Evolutionary conservation across 495 filamentous ascomycete genomes (phyloP).

Genomic region (Podospora appendiculata): DNA sequence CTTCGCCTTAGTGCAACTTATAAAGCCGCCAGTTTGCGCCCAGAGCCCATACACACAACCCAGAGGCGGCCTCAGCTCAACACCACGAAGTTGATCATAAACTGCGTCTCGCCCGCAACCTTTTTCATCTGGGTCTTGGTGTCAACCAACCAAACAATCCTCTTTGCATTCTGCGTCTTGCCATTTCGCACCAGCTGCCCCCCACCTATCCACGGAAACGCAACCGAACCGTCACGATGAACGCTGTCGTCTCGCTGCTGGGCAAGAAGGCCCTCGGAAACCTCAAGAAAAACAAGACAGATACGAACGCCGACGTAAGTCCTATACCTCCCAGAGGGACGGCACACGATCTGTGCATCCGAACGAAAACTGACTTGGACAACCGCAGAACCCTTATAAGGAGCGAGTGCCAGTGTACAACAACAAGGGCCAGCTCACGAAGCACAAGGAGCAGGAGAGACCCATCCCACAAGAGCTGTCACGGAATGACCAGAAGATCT

Average conservation of each 20-base stretch:
- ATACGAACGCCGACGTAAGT: slow-evolving; percentile 61
- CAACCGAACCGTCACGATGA: slow-evolving; percentile 6
- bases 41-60: slow-evolving; percentile 4
- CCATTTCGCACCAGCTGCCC: background rate
- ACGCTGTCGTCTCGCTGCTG: slow-evolving; percentile 39
- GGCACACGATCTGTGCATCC: background rate
- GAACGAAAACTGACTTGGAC: background rate
- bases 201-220: background rate
- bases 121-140: background rate
- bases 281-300: slow-evolving; percentile 57
- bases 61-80: background rate
- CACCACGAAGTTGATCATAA: background rate
- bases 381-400: slow-evolving; percentile 60
- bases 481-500: slow-evolving; percentile 66
- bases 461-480: slow-evolving; percentile 66
- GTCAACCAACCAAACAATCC: background rate
- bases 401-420: slow-evolving; percentile 63
- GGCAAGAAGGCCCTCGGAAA: slow-evolving; percentile 61
- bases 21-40: background rate
- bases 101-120: background rate
- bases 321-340: too few relatives aligned
- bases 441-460: slow-evolving; percentile 60
- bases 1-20: background rate
- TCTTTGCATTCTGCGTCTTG: background rate
- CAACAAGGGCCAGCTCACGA: slow-evolving; percentile 46